A percentile compares a stretch with the other conserved stretches of the same genome.
Evolutionary conservation across 345 rosid species (phyloP).

Genomic region (Durio zibethinus): DNA sequence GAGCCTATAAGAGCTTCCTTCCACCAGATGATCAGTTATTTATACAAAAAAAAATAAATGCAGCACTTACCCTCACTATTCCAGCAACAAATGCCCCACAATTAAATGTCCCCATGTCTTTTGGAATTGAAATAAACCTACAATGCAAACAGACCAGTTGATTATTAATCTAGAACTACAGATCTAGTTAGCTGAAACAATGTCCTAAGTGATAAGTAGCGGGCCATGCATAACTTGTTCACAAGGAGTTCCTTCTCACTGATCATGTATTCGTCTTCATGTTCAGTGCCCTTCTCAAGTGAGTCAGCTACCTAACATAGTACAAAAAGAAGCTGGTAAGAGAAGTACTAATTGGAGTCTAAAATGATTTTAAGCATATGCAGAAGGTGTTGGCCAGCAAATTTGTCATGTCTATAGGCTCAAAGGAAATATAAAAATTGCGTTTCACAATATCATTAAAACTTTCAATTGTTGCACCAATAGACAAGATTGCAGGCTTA

Average conservation of each 20-base stretch:
- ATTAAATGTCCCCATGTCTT: slow-evolving; percentile 98
- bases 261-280: slow-evolving; percentile 99
- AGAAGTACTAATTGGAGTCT: neutral
- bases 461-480: neutral
- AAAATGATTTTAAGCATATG: neutral
- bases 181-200: neutral
- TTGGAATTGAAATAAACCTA: slow-evolving; percentile 93
- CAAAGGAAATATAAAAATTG: neutral
- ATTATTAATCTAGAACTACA: neutral
- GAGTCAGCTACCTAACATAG: slow-evolving; percentile 82
- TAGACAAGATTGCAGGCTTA: slow-evolving; percentile 8
- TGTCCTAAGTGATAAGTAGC: neutral
- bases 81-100: slow-evolving; percentile 99
- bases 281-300: slow-evolving; percentile 98
- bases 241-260: slow-evolving; percentile 98
- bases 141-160: slow-evolving; percentile 7
- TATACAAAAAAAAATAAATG: neutral
- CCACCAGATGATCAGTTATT: neutral
- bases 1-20: slow-evolving; percentile 17
- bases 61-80: slow-evolving; percentile 69
- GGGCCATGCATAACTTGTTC: slow-evolving; percentile 52
- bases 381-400: neutral
- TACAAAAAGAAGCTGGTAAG: neutral
- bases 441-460: neutral
- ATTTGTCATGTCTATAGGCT: neutral